phyloP scores from a whole-genome alignment of 345 rosid genomes.

The Capsella bursapastoris region DNA sequence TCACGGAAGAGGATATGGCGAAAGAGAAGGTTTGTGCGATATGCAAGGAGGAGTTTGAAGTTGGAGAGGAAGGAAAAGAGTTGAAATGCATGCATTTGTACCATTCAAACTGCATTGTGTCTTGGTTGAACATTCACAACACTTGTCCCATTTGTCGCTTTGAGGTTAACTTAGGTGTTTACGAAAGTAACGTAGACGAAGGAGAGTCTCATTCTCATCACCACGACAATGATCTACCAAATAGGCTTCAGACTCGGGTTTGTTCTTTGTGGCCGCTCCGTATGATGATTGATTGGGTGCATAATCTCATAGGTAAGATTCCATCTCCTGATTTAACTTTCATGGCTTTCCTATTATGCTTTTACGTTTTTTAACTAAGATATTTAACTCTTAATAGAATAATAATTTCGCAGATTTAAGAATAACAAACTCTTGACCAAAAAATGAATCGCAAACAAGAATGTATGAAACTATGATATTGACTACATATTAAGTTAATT shows the following conservation, averaged over 20 bases:
- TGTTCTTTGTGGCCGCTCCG: slow-evolving; percentile 33
- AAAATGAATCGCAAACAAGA: not conserved
- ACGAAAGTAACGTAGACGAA: not conserved
- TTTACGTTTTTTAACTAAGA: slow-evolving; percentile 16
- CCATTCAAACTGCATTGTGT: slow-evolving; percentile 69
- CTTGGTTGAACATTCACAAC: slow-evolving; percentile 73
- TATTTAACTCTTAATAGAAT: not conserved
- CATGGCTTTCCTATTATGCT: slow-evolving; percentile 34
- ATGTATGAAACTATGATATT: slow-evolving; percentile 5
- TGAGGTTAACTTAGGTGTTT: slow-evolving; percentile 39
- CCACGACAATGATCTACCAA: not conserved
- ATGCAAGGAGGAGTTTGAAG: slow-evolving; percentile 74
- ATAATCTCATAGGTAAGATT: slow-evolving; percentile 27
- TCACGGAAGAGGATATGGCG: slow-evolving; percentile 44
- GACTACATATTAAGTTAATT: slow-evolving; percentile 11
- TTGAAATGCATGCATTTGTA: slow-evolving; percentile 75
- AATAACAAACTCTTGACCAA: slow-evolving; percentile 21
- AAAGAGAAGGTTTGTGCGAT: slow-evolving; percentile 62
- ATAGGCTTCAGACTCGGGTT: slow-evolving; percentile 11
- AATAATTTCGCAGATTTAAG: slow-evolving; percentile 7
- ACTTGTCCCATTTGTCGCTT: slow-evolving; percentile 80
- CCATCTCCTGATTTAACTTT: slow-evolving; percentile 35
- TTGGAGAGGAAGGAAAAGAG: slow-evolving; percentile 58
- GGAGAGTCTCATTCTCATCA: slow-evolving; percentile 6
- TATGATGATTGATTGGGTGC: slow-evolving; percentile 41